These are phyloP conservation scores for Fusarium brevicatenulatum DNA, from an alignment of 2,329 filamentous ascomycete genomes.

Conservation along the genomic window DNA sequence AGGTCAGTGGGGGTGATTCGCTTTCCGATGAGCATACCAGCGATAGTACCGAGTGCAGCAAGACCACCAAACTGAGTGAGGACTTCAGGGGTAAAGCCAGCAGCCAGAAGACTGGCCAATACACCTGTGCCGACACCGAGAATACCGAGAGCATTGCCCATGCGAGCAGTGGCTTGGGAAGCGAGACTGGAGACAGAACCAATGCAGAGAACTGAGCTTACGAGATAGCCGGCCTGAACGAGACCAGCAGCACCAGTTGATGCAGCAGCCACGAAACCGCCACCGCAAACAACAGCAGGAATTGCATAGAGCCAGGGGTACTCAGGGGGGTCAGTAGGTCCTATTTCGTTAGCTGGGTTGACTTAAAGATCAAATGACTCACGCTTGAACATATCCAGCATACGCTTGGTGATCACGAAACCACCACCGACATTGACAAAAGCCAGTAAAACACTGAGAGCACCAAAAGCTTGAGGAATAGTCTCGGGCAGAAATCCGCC, in stretches of 20 bases:
- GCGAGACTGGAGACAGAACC: conserved; percentile 83
- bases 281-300: conserved; percentile 80
- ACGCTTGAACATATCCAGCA: conserved; percentile 92
- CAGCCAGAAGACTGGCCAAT: conserved; percentile 82
- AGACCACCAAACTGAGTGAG: conserved; percentile 83
- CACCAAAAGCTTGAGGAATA: conserved; percentile 81
- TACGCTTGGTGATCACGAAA: conserved; percentile 91
- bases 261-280: conserved; percentile 82
- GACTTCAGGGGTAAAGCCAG: conserved; percentile 81
- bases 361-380: conserved; percentile 36
- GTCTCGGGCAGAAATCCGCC: conserved; percentile 82
- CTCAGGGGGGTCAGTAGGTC: conserved; percentile 85
- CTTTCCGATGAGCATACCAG: conserved; percentile 80
- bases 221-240: conserved; percentile 87
- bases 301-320: conserved; percentile 89
- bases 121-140: conserved; percentile 86
- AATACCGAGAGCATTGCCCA: conserved; percentile 87
- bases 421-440: conserved; percentile 91
- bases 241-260: conserved; percentile 84
- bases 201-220: conserved; percentile 87
- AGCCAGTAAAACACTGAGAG: conserved; percentile 81
- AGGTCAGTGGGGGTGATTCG: conserved; percentile 89
- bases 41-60: conserved; percentile 75
- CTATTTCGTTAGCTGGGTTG: conserved; percentile 50
- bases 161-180: conserved; percentile 83